These are phyloP conservation scores for Pseudopithomyces maydicus DNA, from an alignment of 2,329 filamentous ascomycete genomes.

Conservation along the genomic window DNA sequence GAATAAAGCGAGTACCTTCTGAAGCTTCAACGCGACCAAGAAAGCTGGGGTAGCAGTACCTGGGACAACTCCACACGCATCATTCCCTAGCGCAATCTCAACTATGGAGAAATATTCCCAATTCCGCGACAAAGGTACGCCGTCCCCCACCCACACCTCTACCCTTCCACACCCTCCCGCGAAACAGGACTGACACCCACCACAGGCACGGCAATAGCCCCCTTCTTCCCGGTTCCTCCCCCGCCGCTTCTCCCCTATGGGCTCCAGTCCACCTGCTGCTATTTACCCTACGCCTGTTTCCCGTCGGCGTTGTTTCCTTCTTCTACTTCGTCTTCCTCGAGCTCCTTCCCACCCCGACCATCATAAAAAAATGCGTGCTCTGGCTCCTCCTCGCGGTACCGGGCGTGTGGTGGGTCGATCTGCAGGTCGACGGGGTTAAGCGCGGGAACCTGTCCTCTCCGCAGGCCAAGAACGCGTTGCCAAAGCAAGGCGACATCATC, in stretches of 20 bases:
- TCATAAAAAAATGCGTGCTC: slow-evolving; percentile 79
- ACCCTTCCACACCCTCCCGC: not conserved
- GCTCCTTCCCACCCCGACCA: slow-evolving; percentile 73
- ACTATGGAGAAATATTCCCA: slow-evolving; percentile 94
- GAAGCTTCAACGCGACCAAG: no score
- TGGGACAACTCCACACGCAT: not conserved
- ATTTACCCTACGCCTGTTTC: slow-evolving; percentile 79
- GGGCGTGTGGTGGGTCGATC: slow-evolving; percentile 96
- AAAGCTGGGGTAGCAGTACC: not conserved
- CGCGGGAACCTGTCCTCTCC: slow-evolving; percentile 51
- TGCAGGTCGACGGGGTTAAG: slow-evolving; percentile 97
- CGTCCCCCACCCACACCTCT: not conserved
- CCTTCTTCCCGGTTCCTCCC: slow-evolving; percentile 85
- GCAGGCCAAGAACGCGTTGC: slow-evolving; percentile 64
- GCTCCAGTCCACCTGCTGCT: slow-evolving; percentile 71
- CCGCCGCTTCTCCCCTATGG: slow-evolving; percentile 64
- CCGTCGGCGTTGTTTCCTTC: slow-evolving; percentile 70
- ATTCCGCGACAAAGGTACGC: slow-evolving; percentile 82
- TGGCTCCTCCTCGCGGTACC: slow-evolving; percentile 89
- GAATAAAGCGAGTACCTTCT: not conserved
- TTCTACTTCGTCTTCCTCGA: slow-evolving; percentile 83
- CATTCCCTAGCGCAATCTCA: not conserved
- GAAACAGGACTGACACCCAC: slow-evolving; percentile 16
- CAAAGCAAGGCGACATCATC: slow-evolving; percentile 79
- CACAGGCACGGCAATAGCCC: slow-evolving; percentile 90